Conservation (phyloP, 768 basidiomycete species). For the Russula emetica region DNA sequence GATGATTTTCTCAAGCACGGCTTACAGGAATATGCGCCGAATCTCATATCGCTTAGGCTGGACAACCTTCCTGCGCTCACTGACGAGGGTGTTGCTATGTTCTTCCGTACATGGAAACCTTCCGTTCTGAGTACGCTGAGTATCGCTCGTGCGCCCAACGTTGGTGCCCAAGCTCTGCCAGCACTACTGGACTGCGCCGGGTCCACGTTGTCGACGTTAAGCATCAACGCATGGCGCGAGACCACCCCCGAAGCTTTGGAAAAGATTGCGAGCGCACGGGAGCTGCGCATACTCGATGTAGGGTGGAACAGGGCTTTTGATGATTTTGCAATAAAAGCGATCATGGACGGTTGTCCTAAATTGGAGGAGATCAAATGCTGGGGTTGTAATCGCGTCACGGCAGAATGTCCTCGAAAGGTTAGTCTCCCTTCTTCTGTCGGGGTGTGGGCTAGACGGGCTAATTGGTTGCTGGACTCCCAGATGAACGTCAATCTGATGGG, state of each 20-base stretch:
- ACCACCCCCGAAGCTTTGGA: conserved; percentile 46
- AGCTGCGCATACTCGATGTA: conserved; percentile 62
- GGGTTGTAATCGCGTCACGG: conserved; percentile 50
- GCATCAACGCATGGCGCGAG: conserved; percentile 75
- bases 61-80: conserved; percentile 57
- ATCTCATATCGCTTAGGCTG: conserved; percentile 52
- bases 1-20: conserved; percentile 60
- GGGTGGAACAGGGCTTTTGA: conserved; percentile 83
- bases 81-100: conserved; percentile 60
- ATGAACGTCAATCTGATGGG: conserved; percentile 32
- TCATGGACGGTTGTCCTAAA: conserved; percentile 47
- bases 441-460: neutral
- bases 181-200: conserved; percentile 63
- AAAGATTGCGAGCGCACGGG: conserved; percentile 36
- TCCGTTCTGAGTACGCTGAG: conserved; percentile 37
- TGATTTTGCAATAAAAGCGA: conserved; percentile 72
- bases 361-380: conserved; percentile 49
- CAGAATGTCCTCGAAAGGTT: conserved; percentile 48
- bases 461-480: neutral
- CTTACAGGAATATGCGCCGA: conserved; percentile 45
- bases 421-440: conserved; percentile 18
- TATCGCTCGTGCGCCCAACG: conserved; percentile 19
- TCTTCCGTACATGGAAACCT: conserved; percentile 57
- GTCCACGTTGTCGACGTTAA: conserved; percentile 49
- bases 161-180: conserved; percentile 37